Base-by-base conservation (phyloP, 495 filamentous ascomycete genomes). In the Saxophila tyrrhenica region DNA sequence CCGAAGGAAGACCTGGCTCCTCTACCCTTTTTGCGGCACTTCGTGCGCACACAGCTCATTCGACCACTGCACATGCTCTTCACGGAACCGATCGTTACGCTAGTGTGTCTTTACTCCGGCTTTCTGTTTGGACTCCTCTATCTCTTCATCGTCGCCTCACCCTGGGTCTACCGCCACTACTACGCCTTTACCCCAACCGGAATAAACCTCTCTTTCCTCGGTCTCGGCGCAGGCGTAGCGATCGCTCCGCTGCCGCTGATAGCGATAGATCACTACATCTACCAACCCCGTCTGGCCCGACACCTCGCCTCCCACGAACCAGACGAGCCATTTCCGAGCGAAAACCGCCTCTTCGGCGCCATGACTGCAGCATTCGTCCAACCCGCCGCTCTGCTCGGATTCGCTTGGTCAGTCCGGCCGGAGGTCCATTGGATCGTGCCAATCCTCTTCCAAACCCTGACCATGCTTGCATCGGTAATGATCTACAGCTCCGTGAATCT, bases 401-500 rank as follows among this genome's bases (percentile, higher is more conserved):
- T 75, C 51, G 74, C 70, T 19, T 78, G 74, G 74, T 70, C 65
- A 1, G 63, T 72, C 0, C 53, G 67, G 2, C 50, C 70, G 0
- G 44, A 46, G 1, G 62, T 77, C 21, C 74, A 75, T 51, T 78
- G 73, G 74, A 75, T 78, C 51, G 62, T 76, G 50, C 73, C 74
- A 0, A 73, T 78, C 54, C 63, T 80, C 17, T 79, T 74, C 13
- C 74, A 73, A 0, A 62, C 68, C 13, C 57, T 76, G 9, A 20
- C 50, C 9, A 53, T 48, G 29, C 25, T 52, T 13, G 41, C 53
- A 7, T 56, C 51, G 25, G 32, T 57, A 5, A 19, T 57, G 9
- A 57, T 63, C 24, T 63, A 63, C 29, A 52, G 50, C 1, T 51
- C 57, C 0, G 43, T 38, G 0, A 59, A 63, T 22, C 32, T 63